Evolutionary conservation across 2,329 filamentous ascomycete species (phyloP), one percentile per base, ranked within the genome.

Genomic region (Chaetomium strumarium): DNA sequence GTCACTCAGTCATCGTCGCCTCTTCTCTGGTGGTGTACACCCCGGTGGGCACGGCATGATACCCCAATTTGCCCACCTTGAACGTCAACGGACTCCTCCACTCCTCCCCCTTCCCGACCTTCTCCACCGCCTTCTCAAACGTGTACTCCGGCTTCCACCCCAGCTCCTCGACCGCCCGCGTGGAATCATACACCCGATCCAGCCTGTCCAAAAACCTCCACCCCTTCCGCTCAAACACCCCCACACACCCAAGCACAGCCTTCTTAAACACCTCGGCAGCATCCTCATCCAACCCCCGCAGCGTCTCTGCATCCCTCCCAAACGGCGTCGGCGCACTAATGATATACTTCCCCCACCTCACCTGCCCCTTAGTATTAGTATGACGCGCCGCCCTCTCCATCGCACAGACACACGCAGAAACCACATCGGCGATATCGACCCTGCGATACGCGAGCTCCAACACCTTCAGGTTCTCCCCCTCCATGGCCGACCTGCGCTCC

Each of bases 361-460:
- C 55, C 2, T 60, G 55, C 2, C 45, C 46, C 0, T 58, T 55
- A 2, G 39, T n/a, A n/a, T n/a, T n/a, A n/a, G n/a, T n/a, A n/a
- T n/a, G n/a, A n/a, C n/a, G n/a, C n/a, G n/a, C 46, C 1, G 69
- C 51, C 43, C 57, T 66, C 2, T 52, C 31, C 70, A 73, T 68
- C 9, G 67, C 72, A 33, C 68, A 70, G 2, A 68, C 64, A 12
- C 70, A 67, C 0, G 73, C 74, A 2, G 58, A 60, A 5, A 75
- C 74, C 2, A 75, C 66, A 43, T 76, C 74, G 24, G 67, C 66
- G 1, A 76, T 63, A 52, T 76, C 74, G 30, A 67, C 70, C 24
- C 74, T 63, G 4, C 74, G 69, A 45, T 75, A 73, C 0, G 73
- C 68, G 49, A 76, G 63, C 60, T 76, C 74, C n/a, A 74, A 61